phyloP scores from a whole-genome alignment of 2,329 filamentous ascomycete genomes.

The Coniosporium tulheliwenetii region DNA sequence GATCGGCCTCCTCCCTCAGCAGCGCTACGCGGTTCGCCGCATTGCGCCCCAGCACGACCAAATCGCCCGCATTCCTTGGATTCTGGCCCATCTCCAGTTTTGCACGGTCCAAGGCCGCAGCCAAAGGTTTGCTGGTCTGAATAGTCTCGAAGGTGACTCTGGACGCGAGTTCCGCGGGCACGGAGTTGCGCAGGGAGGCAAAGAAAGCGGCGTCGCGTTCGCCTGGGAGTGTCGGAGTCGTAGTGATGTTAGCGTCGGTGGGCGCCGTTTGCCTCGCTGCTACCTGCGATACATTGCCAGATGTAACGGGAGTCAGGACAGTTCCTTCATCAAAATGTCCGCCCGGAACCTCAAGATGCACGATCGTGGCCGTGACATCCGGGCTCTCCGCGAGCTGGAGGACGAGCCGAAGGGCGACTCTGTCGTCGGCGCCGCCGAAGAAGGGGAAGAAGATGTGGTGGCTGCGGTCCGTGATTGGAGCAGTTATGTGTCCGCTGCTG shows the following conservation, averaged over 20 bases:
- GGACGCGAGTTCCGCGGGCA: slow-evolving; percentile 32
- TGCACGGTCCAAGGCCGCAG: slow-evolving; percentile 37
- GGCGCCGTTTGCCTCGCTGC: slow-evolving; percentile 1
- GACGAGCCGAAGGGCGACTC: slow-evolving; percentile 61
- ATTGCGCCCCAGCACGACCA: slow-evolving; percentile 50
- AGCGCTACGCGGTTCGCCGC: slow-evolving; percentile 5
- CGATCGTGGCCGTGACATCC: slow-evolving; percentile 62
- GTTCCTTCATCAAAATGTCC: slow-evolving; percentile 2
- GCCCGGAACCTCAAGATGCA: slow-evolving; percentile 36
- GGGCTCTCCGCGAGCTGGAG: slow-evolving; percentile 71
- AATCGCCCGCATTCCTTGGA: slow-evolving; percentile 51
- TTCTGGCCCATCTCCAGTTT: slow-evolving; percentile 43
- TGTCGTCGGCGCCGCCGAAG: slow-evolving; percentile 71
- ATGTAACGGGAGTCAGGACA: not conserved
- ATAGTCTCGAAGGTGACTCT: slow-evolving; percentile 45
- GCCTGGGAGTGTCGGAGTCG: not conserved
- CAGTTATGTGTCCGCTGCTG: slow-evolving; percentile 37
- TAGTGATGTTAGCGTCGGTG: slow-evolving; percentile 3
- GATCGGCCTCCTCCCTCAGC: slow-evolving; percentile 6
- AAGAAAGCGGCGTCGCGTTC: slow-evolving; percentile 41
- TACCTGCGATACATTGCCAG: not conserved
- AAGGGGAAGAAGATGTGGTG: slow-evolving; percentile 83
- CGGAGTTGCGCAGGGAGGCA: slow-evolving; percentile 37
- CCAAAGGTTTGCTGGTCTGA: slow-evolving; percentile 22
- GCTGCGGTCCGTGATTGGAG: slow-evolving; percentile 47